phyloP scores from a whole-genome alignment of 352 stramenopile genomes.

The Aphanomyces cochlioides region DNA sequence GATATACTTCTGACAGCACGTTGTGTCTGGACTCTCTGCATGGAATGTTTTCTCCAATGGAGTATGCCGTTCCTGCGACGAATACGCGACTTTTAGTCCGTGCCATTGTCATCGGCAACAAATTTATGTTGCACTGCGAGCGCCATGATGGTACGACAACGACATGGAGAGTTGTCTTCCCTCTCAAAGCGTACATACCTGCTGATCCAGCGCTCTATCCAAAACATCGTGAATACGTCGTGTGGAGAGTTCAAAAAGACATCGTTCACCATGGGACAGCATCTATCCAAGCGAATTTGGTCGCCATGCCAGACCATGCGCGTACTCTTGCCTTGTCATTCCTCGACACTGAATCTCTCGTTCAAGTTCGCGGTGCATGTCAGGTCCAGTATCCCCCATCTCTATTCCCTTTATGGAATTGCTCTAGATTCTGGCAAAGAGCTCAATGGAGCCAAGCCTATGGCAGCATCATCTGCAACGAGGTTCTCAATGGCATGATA shows the following conservation, averaged over 20 bases:
- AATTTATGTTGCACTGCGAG: conserved; percentile 17
- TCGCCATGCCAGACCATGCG: too few species aligned
- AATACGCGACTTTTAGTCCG: not conserved
- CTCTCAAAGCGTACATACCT: conserved; percentile 11
- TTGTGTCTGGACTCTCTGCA: not conserved
- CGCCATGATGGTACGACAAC: not conserved
- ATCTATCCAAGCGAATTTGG: conserved; percentile 11
- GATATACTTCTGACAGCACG: not conserved
- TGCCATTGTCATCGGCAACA: conserved; percentile 2
- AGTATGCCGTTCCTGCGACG: not conserved
- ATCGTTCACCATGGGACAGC: not conserved
- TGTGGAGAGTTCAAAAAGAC: conserved; percentile 17
- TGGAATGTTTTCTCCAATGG: conserved; percentile 19
- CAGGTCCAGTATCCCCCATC: not conserved
- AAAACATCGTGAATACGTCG: conserved; percentile 2
- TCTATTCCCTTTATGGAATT: not conserved
- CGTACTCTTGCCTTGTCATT: conserved; percentile 11
- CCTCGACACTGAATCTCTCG: not conserved
- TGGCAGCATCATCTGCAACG: too few species aligned
- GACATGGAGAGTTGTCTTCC: conserved; percentile 24
- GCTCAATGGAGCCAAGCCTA: too few species aligned
- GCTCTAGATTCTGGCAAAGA: not conserved
- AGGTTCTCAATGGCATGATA: too few species aligned
- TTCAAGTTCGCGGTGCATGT: not conserved
- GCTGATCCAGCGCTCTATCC: not conserved